Evolutionary conservation across 306 rosid species (phyloP).

Genomic region (Acacia melanoxylon): DNA sequence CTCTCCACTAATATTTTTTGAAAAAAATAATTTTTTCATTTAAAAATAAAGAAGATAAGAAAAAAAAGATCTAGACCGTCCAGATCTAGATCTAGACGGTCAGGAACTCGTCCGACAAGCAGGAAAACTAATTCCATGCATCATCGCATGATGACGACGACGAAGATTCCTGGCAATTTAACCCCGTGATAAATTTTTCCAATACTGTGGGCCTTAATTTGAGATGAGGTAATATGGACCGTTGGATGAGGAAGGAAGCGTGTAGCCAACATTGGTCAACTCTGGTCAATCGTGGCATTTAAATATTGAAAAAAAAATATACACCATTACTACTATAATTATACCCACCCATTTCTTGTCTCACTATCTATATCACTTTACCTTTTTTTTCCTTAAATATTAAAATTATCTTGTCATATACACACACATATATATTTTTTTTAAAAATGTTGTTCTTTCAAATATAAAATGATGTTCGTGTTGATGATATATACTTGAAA

Average conservation of each 20-base stretch:
- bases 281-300: constrained; percentile 37
- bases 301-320: neutral
- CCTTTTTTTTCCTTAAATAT: neutral
- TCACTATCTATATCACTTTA: constrained; percentile 14
- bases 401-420: neutral
- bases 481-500: too few species aligned
- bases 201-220: constrained; percentile 34
- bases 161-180: constrained; percentile 46
- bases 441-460: neutral
- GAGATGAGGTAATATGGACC: constrained; percentile 19
- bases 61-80: too few species aligned
- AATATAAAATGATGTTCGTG: neutral
- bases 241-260: constrained; percentile 38
- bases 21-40: too few species aligned
- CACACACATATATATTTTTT: neutral
- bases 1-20: too few species aligned
- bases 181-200: constrained; percentile 39
- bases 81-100: too few species aligned
- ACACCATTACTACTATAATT: constrained; percentile 26
- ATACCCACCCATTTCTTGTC: constrained; percentile 31
- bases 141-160: constrained; percentile 38
- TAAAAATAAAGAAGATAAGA: too few species aligned
- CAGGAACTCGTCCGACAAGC: too few species aligned
- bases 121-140: too few species aligned
- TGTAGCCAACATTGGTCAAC: constrained; percentile 50